phyloP scores from a whole-genome alignment of 1,284 basidiomycete genomes.

The Meira miltonrushii region DNA sequence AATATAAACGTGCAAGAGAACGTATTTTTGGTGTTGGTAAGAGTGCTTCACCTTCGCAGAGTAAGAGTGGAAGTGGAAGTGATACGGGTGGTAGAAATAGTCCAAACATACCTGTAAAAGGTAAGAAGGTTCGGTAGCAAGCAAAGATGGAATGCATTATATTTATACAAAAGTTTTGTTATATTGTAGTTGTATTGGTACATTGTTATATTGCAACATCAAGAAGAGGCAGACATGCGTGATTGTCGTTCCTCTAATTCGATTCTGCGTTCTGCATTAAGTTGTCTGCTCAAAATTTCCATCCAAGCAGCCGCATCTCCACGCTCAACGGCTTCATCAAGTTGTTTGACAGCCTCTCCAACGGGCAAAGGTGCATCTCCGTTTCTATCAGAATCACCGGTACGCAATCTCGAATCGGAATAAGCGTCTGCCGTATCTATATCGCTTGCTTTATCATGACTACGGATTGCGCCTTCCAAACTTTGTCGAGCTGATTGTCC shows the following conservation, averaged over 20 bases:
- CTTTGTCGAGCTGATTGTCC: no score
- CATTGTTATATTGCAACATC: neutral
- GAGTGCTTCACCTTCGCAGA: neutral
- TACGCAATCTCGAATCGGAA: neutral
- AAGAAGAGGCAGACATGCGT: neutral
- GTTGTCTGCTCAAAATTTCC: slow-evolving; percentile 3
- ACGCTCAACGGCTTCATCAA: slow-evolving; percentile 1
- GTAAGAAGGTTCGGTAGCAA: no score
- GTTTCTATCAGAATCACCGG: neutral
- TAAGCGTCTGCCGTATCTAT: neutral
- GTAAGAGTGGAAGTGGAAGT: neutral
- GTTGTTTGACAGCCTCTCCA: neutral
- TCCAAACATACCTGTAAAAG: neutral
- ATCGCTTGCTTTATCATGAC: neutral
- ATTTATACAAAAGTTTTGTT: neutral
- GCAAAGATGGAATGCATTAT: no score
- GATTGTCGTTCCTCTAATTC: neutral
- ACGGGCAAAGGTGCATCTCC: neutral
- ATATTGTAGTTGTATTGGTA: neutral
- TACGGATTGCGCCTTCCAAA: no score
- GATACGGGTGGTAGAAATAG: neutral
- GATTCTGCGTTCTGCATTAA: neutral
- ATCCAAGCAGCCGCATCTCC: slow-evolving; percentile 5
- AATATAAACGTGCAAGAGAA: neutral
- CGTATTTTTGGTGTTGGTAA: neutral